Evolutionary conservation across 139 green algal genomes (phyloP), one percentile per base, ranked within the genome.

Genomic region (Ulvella scutata): DNA sequence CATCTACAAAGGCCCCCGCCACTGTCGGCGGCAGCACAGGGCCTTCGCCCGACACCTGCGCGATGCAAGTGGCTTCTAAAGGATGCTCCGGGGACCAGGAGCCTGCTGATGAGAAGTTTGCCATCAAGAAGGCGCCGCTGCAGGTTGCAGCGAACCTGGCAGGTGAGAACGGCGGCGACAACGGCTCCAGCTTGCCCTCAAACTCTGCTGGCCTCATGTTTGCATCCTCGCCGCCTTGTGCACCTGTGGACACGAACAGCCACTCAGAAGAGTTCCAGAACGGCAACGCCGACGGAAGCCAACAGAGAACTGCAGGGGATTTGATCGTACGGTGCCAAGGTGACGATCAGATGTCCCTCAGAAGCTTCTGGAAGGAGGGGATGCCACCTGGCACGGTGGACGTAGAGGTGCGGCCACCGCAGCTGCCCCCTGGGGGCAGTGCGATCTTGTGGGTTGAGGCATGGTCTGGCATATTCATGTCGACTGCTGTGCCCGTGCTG

Each of bases 331-430:
- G 51, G n/a, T 67, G 51, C 51, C 51, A 26, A n/a, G 31, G 51
- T 26, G 51, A 67, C 20, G 51, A 67, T 26, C 51, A 67, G n/a
- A n/a, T 67, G n/a, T 36, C 17, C n/a, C 51, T 67, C n/a, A n/a
- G 51, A n/a, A 67, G n/a, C n/a, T 31, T 26, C n/a, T 23, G 82
- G 61, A 34, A 72, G 29, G n/a, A 79, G 13, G 74, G 72, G 28
- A 43, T 87, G 43, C 75, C 77, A 3, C 82, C 81, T 0, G 81
- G 77, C 0, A 80, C 79, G 34, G 80, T 83, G 1, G 82, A 89
- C 77, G 77, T 78, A 1, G 75, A 78, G 39, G 33, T 76, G 3
- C 79, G 77, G 4, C 82, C 77, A 20, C 75, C 76, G 4, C 28
- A 78, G 17, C 82, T 78, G 3, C 74, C 80, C 0, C 61, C 72